Conservation (phyloP, 192 early-diverging fungal genomes). For the Gaertneriomyces sp. region DNA sequence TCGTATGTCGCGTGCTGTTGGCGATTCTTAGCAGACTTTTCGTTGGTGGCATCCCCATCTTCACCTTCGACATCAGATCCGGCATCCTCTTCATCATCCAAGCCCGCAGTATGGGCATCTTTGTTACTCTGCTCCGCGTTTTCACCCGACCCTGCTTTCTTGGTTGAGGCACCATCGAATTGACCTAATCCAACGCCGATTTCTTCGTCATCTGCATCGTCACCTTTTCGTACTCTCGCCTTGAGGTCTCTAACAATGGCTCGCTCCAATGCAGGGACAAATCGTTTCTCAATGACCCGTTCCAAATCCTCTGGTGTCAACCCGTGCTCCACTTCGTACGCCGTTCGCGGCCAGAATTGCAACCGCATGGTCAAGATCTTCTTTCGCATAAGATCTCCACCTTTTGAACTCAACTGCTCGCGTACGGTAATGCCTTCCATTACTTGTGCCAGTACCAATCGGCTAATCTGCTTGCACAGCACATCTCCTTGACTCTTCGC, state of each 20-base stretch:
- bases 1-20: slow-evolving; percentile 74
- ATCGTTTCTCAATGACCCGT: slow-evolving; percentile 66
- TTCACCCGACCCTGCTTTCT: slow-evolving; percentile 10
- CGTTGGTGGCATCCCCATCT: slow-evolving; percentile 71
- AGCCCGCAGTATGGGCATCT: slow-evolving; percentile 43
- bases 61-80: slow-evolving; percentile 54
- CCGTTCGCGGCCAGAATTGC: slow-evolving; percentile 77
- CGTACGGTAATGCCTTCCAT: slow-evolving; percentile 81
- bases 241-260: slow-evolving; percentile 78
- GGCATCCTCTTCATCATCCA: slow-evolving; percentile 60
- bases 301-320: slow-evolving; percentile 66
- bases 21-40: slow-evolving; percentile 56
- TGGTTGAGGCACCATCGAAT: slow-evolving; percentile 22
- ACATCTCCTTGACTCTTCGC: slow-evolving; percentile 55
- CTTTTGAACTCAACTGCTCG: slow-evolving; percentile 58
- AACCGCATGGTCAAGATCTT: slow-evolving; percentile 80
- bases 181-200: slow-evolving; percentile 34
- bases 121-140: slow-evolving; percentile 7
- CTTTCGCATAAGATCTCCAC: slow-evolving; percentile 50
- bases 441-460: slow-evolving; percentile 77
- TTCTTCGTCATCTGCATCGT: slow-evolving; percentile 31
- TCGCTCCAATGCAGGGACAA: slow-evolving; percentile 69
- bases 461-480: slow-evolving; percentile 70
- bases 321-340: slow-evolving; percentile 74
- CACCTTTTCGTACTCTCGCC: slow-evolving; percentile 37